Base-by-base conservation (phyloP, 192 early-diverging fungal genomes). In the Bifiguratus adelaidae region DNA sequence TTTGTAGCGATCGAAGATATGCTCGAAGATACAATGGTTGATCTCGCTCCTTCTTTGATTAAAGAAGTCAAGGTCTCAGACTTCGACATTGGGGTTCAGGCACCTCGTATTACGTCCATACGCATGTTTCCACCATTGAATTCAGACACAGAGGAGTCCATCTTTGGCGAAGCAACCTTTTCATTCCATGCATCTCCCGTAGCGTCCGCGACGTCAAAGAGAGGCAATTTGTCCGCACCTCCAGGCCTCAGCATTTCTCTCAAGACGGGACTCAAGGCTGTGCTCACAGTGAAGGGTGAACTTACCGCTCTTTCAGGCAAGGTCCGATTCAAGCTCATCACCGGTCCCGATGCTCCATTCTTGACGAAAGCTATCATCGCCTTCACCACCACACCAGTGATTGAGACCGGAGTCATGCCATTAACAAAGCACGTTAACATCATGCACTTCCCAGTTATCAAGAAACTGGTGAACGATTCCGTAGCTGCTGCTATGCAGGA, bases 51-150 rank as follows among this genome's bases (percentile, higher is more conserved):
- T 1, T 22, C 22, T 19, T 20, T 46, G 8, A 51, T 58, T 12
- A 58, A 58, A 26, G 48, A 27, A 34, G 41, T 58, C 11, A 58
- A 58, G 27, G 56, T 58, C n/a, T 30, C 30, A n/a, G 56, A 51
- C 25, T 50, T 58, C 7, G 56, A 58, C n/a, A 41, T 58, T 26
- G 56, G 56, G 27, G 49, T 58, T n/a, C 48, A 58, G 34, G 48
- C 56, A 13, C 56, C 56, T 23, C 42, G 48, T n/a, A 40, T 58
- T 40, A 27, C 45, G 15, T n/a, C n/a, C n/a, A n/a, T n/a, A n/a
- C 43, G 44, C 21, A 20, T 58, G 4, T 58, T 58, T 24, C 56
- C 56, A 9, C 48, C 56, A 12, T 24, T 46, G 5, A 42, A 48
- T 8, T 48, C 48, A 12, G 48, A 58, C 23, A 42, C 56, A 13